Conservation (phyloP, 192 early-diverging fungal species). For the Mortierella claussenii region DNA sequence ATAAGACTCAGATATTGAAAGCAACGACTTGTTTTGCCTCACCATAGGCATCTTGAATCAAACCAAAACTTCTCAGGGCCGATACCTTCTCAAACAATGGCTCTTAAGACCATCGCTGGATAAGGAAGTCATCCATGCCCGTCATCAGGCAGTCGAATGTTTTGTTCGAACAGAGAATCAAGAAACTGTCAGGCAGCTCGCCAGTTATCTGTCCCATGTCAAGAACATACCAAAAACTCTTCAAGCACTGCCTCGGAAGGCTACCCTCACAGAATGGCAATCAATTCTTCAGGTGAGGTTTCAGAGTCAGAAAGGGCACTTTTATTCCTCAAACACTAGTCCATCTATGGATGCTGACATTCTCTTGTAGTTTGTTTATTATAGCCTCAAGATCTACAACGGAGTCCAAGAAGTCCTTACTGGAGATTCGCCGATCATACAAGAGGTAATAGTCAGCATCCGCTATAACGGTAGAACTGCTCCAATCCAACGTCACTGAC, state of each 20-base stretch:
- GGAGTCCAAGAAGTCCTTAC: constrained; percentile 26
- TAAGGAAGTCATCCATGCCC: constrained; percentile 51
- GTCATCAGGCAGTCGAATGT: constrained; percentile 68
- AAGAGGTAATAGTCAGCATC: too few relatives aligned
- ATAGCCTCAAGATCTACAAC: constrained; percentile 62
- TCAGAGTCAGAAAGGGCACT: too few relatives aligned
- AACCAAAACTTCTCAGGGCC: constrained; percentile 69
- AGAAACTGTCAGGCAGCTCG: constrained; percentile 53
- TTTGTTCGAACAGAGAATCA: constrained; percentile 60
- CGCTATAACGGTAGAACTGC: neutral
- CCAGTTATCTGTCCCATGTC: constrained; percentile 54
- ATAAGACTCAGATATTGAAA: neutral
- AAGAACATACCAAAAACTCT: constrained; percentile 62
- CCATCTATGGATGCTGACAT: too few relatives aligned
- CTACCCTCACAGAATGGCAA: constrained; percentile 69
- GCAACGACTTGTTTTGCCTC: neutral
- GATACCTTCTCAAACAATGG: constrained; percentile 71
- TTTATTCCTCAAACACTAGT: too few relatives aligned
- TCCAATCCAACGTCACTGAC: neutral
- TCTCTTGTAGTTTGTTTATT: constrained; percentile 67
- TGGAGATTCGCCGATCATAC: constrained; percentile 19
- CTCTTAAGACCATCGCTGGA: constrained; percentile 70
- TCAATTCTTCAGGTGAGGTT: constrained; percentile 62
- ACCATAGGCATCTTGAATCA: constrained; percentile 71
- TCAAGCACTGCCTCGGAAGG: constrained; percentile 56